Evolutionary conservation across 495 filamentous ascomycete genomes (phyloP).

Genomic region (Penicillium soppii): DNA sequence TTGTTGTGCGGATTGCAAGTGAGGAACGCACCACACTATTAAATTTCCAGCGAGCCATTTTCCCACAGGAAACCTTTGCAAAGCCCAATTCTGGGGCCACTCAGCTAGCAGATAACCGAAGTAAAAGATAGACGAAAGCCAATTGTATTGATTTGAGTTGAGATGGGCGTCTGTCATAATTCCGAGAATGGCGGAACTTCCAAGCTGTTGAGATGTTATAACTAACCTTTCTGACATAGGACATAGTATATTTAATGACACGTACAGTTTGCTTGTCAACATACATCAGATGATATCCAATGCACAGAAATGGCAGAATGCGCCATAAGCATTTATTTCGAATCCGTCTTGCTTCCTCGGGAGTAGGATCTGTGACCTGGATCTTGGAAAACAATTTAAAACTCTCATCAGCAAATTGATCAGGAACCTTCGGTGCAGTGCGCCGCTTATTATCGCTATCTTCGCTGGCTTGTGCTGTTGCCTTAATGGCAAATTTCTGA

Average conservation of each 20-base stretch:
- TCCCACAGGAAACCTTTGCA: slow-evolving; percentile 39
- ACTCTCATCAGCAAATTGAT: slow-evolving; percentile 41
- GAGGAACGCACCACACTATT: slow-evolving; percentile 29
- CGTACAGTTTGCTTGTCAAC: slow-evolving; percentile 46
- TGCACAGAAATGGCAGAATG: slow-evolving; percentile 42
- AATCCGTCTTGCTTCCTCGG: slow-evolving; percentile 33
- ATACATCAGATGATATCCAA: slow-evolving; percentile 48
- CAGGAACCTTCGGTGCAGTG: slow-evolving; percentile 29
- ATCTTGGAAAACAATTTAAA: slow-evolving; percentile 44
- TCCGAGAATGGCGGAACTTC: slow-evolving; percentile 50
- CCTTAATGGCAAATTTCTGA: neutral
- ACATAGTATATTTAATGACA: too few relatives aligned
- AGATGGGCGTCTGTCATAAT: slow-evolving; percentile 47
- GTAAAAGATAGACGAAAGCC: slow-evolving; percentile 52
- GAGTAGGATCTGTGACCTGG: slow-evolving; percentile 34
- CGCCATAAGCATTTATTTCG: slow-evolving; percentile 40
- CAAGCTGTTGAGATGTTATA: slow-evolving; percentile 23
- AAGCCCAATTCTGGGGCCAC: slow-evolving; percentile 41
- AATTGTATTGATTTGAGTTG: slow-evolving; percentile 39
- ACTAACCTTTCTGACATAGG: neutral
- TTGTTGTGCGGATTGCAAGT: neutral
- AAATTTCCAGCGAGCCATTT: slow-evolving; percentile 41
- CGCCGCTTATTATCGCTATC: neutral
- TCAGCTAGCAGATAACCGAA: slow-evolving; percentile 46
- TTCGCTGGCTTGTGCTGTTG: neutral